phyloP scores from a whole-genome alignment of 2,329 filamentous ascomycete species.

The Tolypocladium album region DNA sequence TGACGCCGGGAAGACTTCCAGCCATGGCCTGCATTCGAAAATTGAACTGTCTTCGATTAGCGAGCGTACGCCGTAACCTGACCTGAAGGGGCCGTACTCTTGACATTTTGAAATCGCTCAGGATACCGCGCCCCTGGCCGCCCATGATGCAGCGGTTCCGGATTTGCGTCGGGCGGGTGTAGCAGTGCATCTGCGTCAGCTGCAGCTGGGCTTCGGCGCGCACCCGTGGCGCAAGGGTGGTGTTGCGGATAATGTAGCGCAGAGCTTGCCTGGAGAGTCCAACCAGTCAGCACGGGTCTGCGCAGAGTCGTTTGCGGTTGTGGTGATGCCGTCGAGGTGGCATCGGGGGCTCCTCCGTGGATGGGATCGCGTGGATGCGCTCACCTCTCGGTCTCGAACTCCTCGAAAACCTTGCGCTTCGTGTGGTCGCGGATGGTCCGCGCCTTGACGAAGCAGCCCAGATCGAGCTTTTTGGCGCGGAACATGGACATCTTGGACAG shows the following conservation, averaged over 20 bases:
- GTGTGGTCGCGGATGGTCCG: slow-evolving; percentile 88
- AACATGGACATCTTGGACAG: slow-evolving; percentile 66
- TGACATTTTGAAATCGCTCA: slow-evolving; percentile 85
- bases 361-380: slow-evolving; percentile 3
- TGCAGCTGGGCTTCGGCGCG: slow-evolving; percentile 90
- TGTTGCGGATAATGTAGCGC: slow-evolving; percentile 89
- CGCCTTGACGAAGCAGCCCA: slow-evolving; percentile 80
- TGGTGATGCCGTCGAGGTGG: background rate
- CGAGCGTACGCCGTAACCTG: background rate
- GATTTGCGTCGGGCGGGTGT: slow-evolving; percentile 88
- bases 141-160: slow-evolving; percentile 87
- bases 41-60: slow-evolving; percentile 58
- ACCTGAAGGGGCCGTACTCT: slow-evolving; percentile 50
- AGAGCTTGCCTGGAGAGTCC: slow-evolving; percentile 65
- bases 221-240: slow-evolving; percentile 66
- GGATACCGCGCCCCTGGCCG: slow-evolving; percentile 81
- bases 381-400: slow-evolving; percentile 81
- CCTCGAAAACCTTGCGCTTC: slow-evolving; percentile 86
- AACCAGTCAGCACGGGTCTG: slow-evolving; percentile 2
- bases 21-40: slow-evolving; percentile 83
- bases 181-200: slow-evolving; percentile 89
- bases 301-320: background rate
- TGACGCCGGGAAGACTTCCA: slow-evolving; percentile 81
- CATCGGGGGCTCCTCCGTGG: background rate
- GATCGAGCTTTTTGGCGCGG: slow-evolving; percentile 78